Base-by-base conservation (phyloP, 768 basidiomycete species). In the Serendipita sp. region DNA sequence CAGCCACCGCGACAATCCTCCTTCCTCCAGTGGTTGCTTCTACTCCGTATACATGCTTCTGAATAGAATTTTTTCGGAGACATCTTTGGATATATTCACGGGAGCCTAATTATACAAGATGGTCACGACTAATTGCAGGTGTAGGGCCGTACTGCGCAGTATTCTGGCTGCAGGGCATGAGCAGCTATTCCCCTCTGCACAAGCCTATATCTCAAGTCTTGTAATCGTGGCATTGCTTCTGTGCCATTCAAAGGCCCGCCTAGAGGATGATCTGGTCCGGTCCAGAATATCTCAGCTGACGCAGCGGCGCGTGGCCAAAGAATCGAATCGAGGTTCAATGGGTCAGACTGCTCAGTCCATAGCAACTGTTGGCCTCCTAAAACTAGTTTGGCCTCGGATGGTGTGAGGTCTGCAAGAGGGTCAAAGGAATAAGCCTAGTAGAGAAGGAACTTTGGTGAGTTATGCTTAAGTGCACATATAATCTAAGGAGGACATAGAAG, bases 251-350 rank as follows among this genome's bases (percentile, higher is more conserved):
- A 73, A 6, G 75, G 67, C 0, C 66, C 64, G 0, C 76, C 79
- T 3, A 71, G 67, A 23, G 79, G 67, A 6, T 66, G 50, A 2
- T 43, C 66, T 11, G 68, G 66, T 3, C 87, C 86, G 1, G 80
- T 82, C 87, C 88, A 90, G 72, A 87, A 89, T 15, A 88, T 70
- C 75, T 90, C 88, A 0, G 87, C 87, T 11, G 82, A 81, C 0
- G 81, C 79, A 0, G 83, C 84, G 13, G 84, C 83, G 62, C 86
- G 78, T 11, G 86, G 88, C 88, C 88, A 90, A 1, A 79, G 76
- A 55, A 82, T 83, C 1, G 80, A 69, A 68, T 90, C 87, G 31
- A 89, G 72, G 68, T 85, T 89, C 64, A 78, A 75, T n/a, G 85
- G 79, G 5, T 79, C 79, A 0, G 85, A 80, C 70, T 88, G 87